Conservation (phyloP, 2,329 filamentous ascomycete species). For the Endothia cerciana region DNA sequence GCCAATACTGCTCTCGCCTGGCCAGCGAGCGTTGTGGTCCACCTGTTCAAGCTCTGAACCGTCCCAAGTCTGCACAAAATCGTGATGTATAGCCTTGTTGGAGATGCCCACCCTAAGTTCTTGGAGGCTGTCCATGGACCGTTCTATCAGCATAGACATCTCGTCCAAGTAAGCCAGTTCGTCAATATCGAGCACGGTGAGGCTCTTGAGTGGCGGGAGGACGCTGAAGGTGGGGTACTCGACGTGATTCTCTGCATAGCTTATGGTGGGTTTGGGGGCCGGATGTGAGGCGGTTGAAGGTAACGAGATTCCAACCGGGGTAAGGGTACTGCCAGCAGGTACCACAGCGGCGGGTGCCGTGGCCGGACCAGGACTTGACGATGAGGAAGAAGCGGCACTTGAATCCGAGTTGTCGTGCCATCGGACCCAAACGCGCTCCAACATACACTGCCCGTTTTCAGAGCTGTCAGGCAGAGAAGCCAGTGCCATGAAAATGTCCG, state of each 20-base stretch:
- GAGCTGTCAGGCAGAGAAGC: conserved; percentile 68
- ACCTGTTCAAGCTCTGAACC: conserved; percentile 65
- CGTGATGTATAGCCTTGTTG: conserved; percentile 44
- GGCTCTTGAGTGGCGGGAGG: conserved; percentile 72
- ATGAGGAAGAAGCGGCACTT: conserved; percentile 39
- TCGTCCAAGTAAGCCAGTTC: conserved; percentile 83
- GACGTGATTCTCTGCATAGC: conserved; percentile 60
- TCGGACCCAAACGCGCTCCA: conserved; percentile 78
- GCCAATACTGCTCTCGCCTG: conserved; percentile 61
- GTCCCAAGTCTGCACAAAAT: conserved; percentile 68
- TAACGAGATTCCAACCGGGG: conserved; percentile 46
- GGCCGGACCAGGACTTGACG: conserved; percentile 34
- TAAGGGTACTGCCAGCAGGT: conserved; percentile 44
- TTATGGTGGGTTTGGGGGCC: conserved; percentile 43
- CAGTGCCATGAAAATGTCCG: conserved; percentile 80
- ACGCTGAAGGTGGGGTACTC: conserved; percentile 82
- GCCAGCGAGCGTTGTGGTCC: conserved; percentile 61
- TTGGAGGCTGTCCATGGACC: conserved; percentile 66
- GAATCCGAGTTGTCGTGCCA: conserved; percentile 76
- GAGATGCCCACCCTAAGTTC: conserved; percentile 78
- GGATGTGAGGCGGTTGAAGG: conserved; percentile 38
- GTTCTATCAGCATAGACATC: conserved; percentile 75
- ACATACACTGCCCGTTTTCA: conserved; percentile 62
- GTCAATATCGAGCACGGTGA: conserved; percentile 81
- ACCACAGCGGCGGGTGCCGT: conserved; percentile 33